Percentiles rank a stretch among this genome's conserved stretches.
These are phyloP conservation scores for Pseudohyphozyma bogoriensis DNA, from an alignment of 768 basidiomycete genomes.

Conservation along the genomic window DNA sequence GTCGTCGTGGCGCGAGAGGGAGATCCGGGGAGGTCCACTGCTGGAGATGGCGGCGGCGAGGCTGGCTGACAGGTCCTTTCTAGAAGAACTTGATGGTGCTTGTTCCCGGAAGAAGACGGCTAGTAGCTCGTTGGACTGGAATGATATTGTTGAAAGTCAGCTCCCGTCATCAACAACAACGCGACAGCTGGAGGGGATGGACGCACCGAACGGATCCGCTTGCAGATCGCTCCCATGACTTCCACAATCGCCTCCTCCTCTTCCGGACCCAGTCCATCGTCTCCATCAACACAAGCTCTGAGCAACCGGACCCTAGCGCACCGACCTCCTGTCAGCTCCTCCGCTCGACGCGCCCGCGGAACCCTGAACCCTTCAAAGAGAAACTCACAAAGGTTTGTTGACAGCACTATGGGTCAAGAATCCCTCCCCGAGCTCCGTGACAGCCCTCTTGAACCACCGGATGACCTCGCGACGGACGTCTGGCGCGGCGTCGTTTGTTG, in stretches of 20 bases:
- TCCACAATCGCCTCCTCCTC: constrained; percentile 60
- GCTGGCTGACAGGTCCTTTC: constrained; percentile 19
- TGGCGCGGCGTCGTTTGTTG: constrained; percentile 69
- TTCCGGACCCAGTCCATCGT: constrained; percentile 34
- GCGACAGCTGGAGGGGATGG: constrained; percentile 23
- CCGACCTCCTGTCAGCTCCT: background rate
- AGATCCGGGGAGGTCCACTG: constrained; percentile 24
- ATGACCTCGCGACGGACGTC: constrained; percentile 89
- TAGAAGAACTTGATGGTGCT: constrained; percentile 60
- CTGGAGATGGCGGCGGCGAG: constrained; percentile 6
- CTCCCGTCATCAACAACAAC: background rate
- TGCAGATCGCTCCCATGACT: constrained; percentile 81
- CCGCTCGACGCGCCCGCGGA: background rate
- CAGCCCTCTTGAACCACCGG: constrained; percentile 76
- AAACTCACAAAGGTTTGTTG: constrained; percentile 30
- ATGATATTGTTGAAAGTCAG: background rate
- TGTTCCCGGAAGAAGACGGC: constrained; percentile 98
- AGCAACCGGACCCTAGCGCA: constrained; percentile 51
- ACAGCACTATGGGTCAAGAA: constrained; percentile 86
- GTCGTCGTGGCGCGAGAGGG: constrained; percentile 33
- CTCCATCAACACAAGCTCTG: constrained; percentile 81
- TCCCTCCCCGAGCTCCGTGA: constrained; percentile 80
- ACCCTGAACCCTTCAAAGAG: background rate
- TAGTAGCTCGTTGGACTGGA: constrained; percentile 62
- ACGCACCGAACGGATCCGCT: constrained; percentile 61